Base-by-base conservation (phyloP, 768 basidiomycete species). In the Xerocomus brunneocitrinus region DNA sequence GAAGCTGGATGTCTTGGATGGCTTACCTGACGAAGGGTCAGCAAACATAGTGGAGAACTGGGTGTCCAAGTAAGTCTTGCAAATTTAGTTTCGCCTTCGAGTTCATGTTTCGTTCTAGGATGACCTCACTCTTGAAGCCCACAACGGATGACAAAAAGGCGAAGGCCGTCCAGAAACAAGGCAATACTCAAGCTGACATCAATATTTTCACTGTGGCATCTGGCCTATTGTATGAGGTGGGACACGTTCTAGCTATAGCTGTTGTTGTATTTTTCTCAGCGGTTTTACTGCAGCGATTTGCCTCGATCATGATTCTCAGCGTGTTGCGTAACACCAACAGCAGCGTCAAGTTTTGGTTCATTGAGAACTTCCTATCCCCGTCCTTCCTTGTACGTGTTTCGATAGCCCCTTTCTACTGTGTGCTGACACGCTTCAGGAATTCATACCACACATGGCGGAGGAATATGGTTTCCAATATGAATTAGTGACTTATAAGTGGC, bases 191-290 rank as follows among this genome's bases (percentile, higher is more conserved):
- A 59, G 94, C 95, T 7, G 91, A 97, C 31, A 97, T 98, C 72
- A 98, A 99, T 63, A 95, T 99, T 58, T 98, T 99, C 71, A 99
- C 97, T 0, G 95, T 99, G 16, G 97, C 97, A 7, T 98, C 97
- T 1, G 97, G 97, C 0, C 71, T 95, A 48, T 76, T 99, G 2
- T 99, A 98, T 57, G 97, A 98, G 83, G 95, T 94, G 51, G 28
- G 76, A n/a, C 2, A 19, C 1, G 13, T 30, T 24, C 28, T 4
- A 6, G 27, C 3, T 39, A 16, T 4, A 1, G 3, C 7, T 16
- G 32, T 2, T 22, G 40, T 28, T 19, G 19, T 19, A 19, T 19
- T 19, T 14, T 27, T 42, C 54, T 64, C 1, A 62, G 32, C 8
- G 12, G 22, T 43, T 36, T 39, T 38, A 8, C 22, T 40, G 58